Evolutionary conservation across 805 yeast species (phyloP).

Genomic region (Nakazawaea molendinolei): DNA sequence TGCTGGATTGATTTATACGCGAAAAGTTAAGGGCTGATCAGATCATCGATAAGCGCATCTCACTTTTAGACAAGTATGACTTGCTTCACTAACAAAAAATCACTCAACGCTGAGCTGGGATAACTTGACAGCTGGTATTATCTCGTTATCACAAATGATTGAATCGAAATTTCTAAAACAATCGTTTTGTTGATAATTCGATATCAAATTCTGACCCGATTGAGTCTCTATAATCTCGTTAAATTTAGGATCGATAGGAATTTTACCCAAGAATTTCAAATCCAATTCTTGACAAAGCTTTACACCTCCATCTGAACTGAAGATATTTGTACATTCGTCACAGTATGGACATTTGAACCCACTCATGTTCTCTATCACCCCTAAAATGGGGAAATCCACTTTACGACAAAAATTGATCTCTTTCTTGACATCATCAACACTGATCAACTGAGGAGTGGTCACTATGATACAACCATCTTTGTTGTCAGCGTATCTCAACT

Average conservation of each 20-base stretch:
- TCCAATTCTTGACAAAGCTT: slow-evolving; percentile 54
- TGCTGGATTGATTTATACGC: too few relatives aligned
- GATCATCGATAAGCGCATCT: too few relatives aligned
- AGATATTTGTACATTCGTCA: slow-evolving; percentile 84
- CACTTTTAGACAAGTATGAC: too few relatives aligned
- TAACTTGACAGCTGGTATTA: too few relatives aligned
- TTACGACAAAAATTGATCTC: slow-evolving; percentile 89
- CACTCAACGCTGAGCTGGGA: too few relatives aligned
- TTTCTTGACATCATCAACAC: slow-evolving; percentile 89
- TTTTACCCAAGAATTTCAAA: slow-evolving; percentile 71
- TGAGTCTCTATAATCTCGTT: slow-evolving; percentile 80
- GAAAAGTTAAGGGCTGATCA: too few relatives aligned
- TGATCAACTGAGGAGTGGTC: slow-evolving; percentile 92
- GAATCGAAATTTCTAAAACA: slow-evolving; percentile 37
- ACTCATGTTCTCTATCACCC: slow-evolving; percentile 93
- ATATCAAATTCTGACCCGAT: slow-evolving; percentile 29
- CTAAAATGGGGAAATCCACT: slow-evolving; percentile 73
- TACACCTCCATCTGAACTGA: slow-evolving; percentile 90
- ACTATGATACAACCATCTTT: slow-evolving; percentile 94
- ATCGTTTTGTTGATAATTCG: slow-evolving; percentile 29
- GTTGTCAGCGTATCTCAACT: slow-evolving; percentile 52
- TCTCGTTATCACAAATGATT: too few relatives aligned
- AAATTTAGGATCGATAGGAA: slow-evolving; percentile 92
- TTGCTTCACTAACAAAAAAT: too few relatives aligned
- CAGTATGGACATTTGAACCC: slow-evolving; percentile 96